Conservation (phyloP, 2,329 filamentous ascomycete species). For the Coleophoma crateriformis region DNA sequence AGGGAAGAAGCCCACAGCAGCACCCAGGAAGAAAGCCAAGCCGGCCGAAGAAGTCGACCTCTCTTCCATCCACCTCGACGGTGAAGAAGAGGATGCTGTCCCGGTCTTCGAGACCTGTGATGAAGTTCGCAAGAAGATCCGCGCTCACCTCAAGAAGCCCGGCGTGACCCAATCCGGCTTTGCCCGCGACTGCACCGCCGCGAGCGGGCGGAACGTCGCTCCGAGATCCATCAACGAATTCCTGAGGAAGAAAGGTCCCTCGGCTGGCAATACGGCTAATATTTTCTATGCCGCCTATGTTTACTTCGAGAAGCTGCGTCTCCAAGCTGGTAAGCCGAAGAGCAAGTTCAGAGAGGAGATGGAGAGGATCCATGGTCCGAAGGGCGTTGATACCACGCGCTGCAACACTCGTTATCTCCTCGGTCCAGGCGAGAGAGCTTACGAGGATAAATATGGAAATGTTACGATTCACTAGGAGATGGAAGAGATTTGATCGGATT, state of each 20-base stretch:
- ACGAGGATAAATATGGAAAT: slow-evolving; percentile 9
- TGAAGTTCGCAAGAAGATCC: slow-evolving; percentile 49
- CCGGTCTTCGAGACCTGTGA: slow-evolving; percentile 50
- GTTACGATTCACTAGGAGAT: not conserved
- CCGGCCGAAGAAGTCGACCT: slow-evolving; percentile 26
- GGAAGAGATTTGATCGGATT: not conserved
- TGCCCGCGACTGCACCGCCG: slow-evolving; percentile 28
- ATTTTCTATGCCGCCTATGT: slow-evolving; percentile 49
- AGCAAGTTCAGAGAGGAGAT: slow-evolving; percentile 43
- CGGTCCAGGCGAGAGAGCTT: slow-evolving; percentile 3
- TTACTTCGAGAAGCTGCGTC: slow-evolving; percentile 53
- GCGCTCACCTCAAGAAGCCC: slow-evolving; percentile 34
- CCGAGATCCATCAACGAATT: slow-evolving; percentile 40
- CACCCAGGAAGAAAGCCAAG: slow-evolving; percentile 1
- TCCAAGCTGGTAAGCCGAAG: slow-evolving; percentile 46
- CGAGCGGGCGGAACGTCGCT: slow-evolving; percentile 34
- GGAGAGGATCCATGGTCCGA: slow-evolving; percentile 29
- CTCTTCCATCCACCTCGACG: slow-evolving; percentile 32
- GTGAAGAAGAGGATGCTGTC: slow-evolving; percentile 39
- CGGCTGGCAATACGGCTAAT: slow-evolving; percentile 37
- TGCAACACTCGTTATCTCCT: not conserved
- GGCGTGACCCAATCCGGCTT: slow-evolving; percentile 44
- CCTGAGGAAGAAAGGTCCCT: slow-evolving; percentile 38
- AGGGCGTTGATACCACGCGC: not conserved
- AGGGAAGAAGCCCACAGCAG: not conserved